Base-by-base conservation (phyloP, 495 filamentous ascomycete species). In the Penicillium simplicissimum region DNA sequence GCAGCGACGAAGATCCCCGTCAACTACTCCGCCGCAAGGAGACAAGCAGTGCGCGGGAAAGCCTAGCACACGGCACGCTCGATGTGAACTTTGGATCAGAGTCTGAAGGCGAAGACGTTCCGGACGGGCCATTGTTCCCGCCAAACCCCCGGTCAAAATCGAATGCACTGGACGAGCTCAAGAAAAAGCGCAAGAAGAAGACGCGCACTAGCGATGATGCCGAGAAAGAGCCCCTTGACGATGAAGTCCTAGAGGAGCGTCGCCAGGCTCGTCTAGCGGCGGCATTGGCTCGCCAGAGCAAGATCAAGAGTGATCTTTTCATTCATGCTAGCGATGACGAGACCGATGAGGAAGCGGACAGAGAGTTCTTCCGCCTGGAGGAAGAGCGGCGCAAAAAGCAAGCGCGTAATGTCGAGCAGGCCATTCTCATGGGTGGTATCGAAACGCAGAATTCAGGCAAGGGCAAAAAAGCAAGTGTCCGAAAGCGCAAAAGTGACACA, bases 291-390 rank as follows among this genome's bases (percentile, higher is more conserved):
- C 88, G 90, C 70, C 79, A 83, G 58, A 78, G 78, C 19, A 88
- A 89, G 71, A 90, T 96, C 72, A 97, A 97, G 81, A 93, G 89
- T 69, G 85, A 85, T 19, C 73, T 94, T 40, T 96, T 86, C 71
- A 88, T 98, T 37, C 82, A 88, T 61, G 84, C 86, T 37, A 90
- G 87, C 70, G 90, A 92, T 61, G 92, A 95, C 57, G 91, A 96
- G 61, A 85, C 81, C n/a, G 88, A 89, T 56, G 86, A 82, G 36
- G 87, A 88, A 52, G 77, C 78, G 40, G 85, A 90, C 67, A 72
- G 71, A 56, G 82, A 82, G 42, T 96, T 95, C 71, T 96, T 93
- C 76, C 81, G 69, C 7, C 74, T 79, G n/a, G 90, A 95, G 73
- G 81, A 83, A 71, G 74, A 82, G 59, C 74, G 81, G 60, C 74